phyloP scores from a whole-genome alignment of 192 early-diverging fungal species.

The Coemansia sp. region DNA sequence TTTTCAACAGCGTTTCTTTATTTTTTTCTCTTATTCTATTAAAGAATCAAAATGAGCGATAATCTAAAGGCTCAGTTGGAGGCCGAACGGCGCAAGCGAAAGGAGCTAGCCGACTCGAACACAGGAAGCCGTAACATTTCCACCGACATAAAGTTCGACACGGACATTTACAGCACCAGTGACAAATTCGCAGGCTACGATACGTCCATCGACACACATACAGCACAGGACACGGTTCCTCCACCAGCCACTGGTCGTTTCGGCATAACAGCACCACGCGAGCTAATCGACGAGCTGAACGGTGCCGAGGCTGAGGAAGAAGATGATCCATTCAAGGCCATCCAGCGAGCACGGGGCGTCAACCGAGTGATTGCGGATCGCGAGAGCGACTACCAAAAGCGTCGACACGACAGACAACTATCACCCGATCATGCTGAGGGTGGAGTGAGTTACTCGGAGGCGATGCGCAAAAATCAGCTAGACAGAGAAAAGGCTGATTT shows the following conservation, averaged over 20 bases:
- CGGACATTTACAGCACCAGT: constrained; percentile 69
- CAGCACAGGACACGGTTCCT: background rate
- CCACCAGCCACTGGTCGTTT: constrained; percentile 29
- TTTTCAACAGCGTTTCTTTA: background rate
- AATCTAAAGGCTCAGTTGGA: constrained; percentile 47
- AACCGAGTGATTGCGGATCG: constrained; percentile 76
- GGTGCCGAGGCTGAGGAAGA: constrained; percentile 54
- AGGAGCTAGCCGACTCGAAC: constrained; percentile 18
- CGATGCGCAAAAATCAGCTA: constrained; percentile 84
- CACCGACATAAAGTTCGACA: constrained; percentile 63
- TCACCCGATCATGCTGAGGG: constrained; percentile 75
- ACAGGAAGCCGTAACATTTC: background rate
- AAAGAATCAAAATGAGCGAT: constrained; percentile 16
- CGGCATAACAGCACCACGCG: constrained; percentile 80
- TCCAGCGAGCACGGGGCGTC: constrained; percentile 36
- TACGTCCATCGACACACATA: constrained; percentile 54
- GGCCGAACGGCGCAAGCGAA: constrained; percentile 40
- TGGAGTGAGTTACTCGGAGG: constrained; percentile 78
- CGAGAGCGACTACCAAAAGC: constrained; percentile 85
- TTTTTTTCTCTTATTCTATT: background rate
- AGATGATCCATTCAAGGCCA: constrained; percentile 69
- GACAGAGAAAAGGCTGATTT: constrained; percentile 82
- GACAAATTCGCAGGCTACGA: constrained; percentile 76
- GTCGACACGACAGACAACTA: constrained; percentile 76
- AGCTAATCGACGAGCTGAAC: constrained; percentile 72